Evolutionary conservation across 2,329 filamentous ascomycete species (phyloP).

Genomic region (Paradendryphiella salina): DNA sequence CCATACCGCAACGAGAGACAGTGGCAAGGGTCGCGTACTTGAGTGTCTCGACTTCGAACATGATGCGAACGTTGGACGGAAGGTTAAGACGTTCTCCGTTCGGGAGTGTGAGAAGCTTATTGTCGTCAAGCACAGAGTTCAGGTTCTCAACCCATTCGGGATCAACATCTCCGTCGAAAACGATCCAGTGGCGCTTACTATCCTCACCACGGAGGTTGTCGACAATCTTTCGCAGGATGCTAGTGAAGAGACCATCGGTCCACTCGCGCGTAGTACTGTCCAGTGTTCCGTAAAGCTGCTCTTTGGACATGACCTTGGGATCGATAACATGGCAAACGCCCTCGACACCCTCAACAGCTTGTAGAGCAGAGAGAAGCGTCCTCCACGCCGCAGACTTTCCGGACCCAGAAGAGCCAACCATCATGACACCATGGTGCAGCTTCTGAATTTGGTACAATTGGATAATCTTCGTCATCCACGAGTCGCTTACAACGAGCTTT

Average conservation of each 20-base stretch:
- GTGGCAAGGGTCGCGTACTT: constrained; percentile 97
- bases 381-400: constrained; percentile 97
- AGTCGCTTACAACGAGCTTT: constrained; percentile 85
- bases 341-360: constrained; percentile 87
- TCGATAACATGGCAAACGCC: constrained; percentile 97
- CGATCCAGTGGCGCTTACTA: constrained; percentile 96
- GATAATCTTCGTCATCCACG: constrained; percentile 96
- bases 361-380: constrained; percentile 84
- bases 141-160: constrained; percentile 99
- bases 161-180: constrained; percentile 98
- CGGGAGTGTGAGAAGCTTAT: constrained; percentile 93
- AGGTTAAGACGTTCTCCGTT: constrained; percentile 98
- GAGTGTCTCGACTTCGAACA: constrained; percentile 98
- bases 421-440: constrained; percentile 99
- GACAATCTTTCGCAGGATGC: constrained; percentile 96
- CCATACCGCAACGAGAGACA: constrained; percentile 99
- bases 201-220: constrained; percentile 98
- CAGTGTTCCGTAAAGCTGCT: constrained; percentile 91
- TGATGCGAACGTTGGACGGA: constrained; percentile 92
- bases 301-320: constrained; percentile 99
- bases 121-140: constrained; percentile 99
- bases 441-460: constrained; percentile 98
- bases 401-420: constrained; percentile 97
- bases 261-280: constrained; percentile 97
- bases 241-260: constrained; percentile 98